Evolutionary conservation across 225 moss, liverwort and hornwort species (phyloP).

Genomic region (Anthoceros angustus): DNA sequence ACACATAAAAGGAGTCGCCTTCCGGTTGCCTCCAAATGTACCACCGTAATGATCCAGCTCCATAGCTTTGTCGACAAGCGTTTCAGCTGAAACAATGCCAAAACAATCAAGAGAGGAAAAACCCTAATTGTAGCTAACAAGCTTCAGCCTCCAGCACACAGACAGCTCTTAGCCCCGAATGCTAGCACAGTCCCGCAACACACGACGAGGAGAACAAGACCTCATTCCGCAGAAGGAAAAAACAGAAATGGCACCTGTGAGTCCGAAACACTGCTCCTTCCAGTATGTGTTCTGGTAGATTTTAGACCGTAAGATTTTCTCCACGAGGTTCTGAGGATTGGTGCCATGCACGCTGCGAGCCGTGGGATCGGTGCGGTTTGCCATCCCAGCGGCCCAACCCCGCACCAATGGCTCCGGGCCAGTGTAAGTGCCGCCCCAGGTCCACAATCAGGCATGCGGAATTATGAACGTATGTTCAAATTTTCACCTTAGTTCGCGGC

Average conservation of each 20-base stretch:
- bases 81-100: constrained; percentile 50
- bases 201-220: background rate
- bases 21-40: constrained; percentile 89
- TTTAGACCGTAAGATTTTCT: constrained; percentile 93
- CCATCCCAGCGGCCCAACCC: constrained; percentile 34
- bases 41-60: constrained; percentile 97
- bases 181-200: background rate
- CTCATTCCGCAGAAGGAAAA: background rate
- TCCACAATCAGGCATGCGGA: too few relatives aligned
- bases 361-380: constrained; percentile 94
- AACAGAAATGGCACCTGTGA: constrained; percentile 41
- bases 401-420: too few relatives aligned
- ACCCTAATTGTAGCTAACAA: background rate
- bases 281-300: constrained; percentile 98
- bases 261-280: constrained; percentile 99
- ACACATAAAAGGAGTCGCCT: constrained; percentile 99
- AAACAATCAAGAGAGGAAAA: background rate
- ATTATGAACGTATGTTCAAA: too few relatives aligned
- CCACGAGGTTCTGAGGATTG: constrained; percentile 93
- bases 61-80: constrained; percentile 98
- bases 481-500: too few relatives aligned
- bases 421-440: too few relatives aligned
- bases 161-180: background rate
- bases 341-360: constrained; percentile 98
- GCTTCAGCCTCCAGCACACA: too few relatives aligned